Evolutionary conservation across 192 early-diverging fungal genomes (phyloP).

Genomic region (Polychytrium aggregatum): DNA sequence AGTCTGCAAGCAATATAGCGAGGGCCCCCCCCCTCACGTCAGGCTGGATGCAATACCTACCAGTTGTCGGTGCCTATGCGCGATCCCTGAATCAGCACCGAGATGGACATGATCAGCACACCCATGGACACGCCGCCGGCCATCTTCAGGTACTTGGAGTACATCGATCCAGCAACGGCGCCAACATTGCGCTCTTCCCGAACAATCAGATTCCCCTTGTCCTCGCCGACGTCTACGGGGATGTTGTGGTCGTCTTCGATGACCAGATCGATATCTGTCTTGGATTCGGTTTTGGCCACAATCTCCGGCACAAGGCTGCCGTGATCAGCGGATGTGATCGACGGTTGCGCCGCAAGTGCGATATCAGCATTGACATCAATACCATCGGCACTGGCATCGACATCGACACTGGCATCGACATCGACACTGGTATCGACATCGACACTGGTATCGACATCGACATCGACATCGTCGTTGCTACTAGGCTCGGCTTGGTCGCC

Average conservation of each 20-base stretch:
- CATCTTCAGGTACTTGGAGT: constrained; percentile 49
- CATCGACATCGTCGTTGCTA: constrained; percentile 8
- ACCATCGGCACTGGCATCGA: constrained; percentile 20
- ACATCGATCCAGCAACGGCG: constrained; percentile 54
- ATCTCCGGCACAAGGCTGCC: too few species aligned
- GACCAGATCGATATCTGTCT: constrained; percentile 51
- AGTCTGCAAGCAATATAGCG: too few species aligned
- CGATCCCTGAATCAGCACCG: too few species aligned
- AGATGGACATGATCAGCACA: constrained; percentile 25
- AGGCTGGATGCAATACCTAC: too few species aligned
- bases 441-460: too few species aligned
- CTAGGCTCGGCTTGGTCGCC: constrained; percentile 2
- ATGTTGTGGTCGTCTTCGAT: constrained; percentile 48
- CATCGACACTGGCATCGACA: too few species aligned
- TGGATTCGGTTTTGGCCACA: constrained; percentile 45
- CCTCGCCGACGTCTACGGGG: constrained; percentile 28
- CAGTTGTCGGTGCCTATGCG: too few species aligned
- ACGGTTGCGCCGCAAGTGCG: too few species aligned
- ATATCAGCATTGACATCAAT: too few species aligned
- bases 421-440: too few species aligned
- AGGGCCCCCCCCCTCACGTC: too few species aligned
- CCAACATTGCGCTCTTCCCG: constrained; percentile 69
- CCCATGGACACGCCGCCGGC: constrained; percentile 33
- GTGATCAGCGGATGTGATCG: too few species aligned
- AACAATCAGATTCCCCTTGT: constrained; percentile 25